These are phyloP conservation scores for Ulota crispa DNA, from an alignment of 225 moss, liverwort and hornwort genomes.

Conservation along the genomic window DNA sequence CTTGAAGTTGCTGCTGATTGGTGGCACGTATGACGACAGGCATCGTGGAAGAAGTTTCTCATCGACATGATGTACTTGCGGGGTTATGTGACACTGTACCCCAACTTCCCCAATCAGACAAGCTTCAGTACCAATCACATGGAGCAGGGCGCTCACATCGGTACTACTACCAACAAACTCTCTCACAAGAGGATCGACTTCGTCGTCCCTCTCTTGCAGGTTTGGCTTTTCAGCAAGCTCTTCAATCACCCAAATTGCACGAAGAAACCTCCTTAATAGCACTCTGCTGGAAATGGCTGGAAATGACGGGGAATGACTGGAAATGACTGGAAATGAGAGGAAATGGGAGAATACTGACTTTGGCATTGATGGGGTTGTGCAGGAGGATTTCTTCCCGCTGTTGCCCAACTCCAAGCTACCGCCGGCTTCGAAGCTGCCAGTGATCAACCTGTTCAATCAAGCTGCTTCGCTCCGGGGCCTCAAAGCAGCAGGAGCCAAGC, in stretches of 20 bases:
- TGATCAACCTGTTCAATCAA: constrained; percentile 93
- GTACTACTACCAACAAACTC: constrained; percentile 57
- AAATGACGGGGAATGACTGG: too few species aligned
- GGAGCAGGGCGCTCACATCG: constrained; percentile 90
- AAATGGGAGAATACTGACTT: neutral
- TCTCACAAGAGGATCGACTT: constrained; percentile 71
- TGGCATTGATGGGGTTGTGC: neutral
- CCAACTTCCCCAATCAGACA: constrained; percentile 89
- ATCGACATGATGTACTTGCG: constrained; percentile 95
- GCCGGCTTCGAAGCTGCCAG: constrained; percentile 69
- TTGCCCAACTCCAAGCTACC: constrained; percentile 73
- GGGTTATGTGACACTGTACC: constrained; percentile 90
- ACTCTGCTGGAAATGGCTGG: too few species aligned
- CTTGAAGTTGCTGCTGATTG: neutral
- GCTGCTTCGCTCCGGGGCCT: constrained; percentile 75
- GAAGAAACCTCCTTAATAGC: neutral
- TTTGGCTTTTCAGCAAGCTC: neutral
- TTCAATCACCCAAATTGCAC: neutral
- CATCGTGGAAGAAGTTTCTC: constrained; percentile 97
- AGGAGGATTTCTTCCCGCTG: constrained; percentile 57
- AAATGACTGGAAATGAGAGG: too few species aligned
- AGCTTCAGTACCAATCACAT: constrained; percentile 95
- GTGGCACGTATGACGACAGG: constrained; percentile 36
- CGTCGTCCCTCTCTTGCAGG: constrained; percentile 78
- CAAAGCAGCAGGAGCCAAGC: constrained; percentile 83